Evolutionary conservation across 1,284 basidiomycete genomes (phyloP).

Genomic region (Neolentinus lepideus): DNA sequence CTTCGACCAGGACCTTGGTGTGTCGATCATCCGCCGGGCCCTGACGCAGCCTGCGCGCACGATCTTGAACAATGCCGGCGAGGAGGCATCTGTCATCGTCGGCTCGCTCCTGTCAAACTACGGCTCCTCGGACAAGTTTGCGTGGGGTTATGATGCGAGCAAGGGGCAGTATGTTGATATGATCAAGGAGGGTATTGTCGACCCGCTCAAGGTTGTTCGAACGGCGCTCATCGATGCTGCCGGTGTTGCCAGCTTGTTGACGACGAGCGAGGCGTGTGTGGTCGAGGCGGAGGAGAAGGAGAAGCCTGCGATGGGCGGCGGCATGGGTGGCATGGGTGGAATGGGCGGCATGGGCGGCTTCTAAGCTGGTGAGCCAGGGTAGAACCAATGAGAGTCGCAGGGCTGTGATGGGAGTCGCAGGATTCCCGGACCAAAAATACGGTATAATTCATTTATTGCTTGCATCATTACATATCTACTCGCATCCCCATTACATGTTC

Average conservation of each 20-base stretch:
- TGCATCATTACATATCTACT: background rate
- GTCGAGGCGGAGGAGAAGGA: slow-evolving; percentile 89
- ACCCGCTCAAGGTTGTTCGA: slow-evolving; percentile 89
- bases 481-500: background rate
- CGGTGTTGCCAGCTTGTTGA: slow-evolving; percentile 86
- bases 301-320: slow-evolving; percentile 51
- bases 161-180: slow-evolving; percentile 93
- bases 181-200: slow-evolving; percentile 91
- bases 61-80: slow-evolving; percentile 93
- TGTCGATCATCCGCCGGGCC: slow-evolving; percentile 88
- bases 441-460: background rate
- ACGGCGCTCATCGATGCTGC: slow-evolving; percentile 88
- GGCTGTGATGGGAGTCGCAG: background rate
- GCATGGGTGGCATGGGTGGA: slow-evolving; percentile 58
- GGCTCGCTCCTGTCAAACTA: slow-evolving; percentile 76
- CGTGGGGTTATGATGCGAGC: slow-evolving; percentile 88
- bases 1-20: slow-evolving; percentile 98
- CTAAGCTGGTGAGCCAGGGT: slow-evolving; percentile 14
- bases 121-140: slow-evolving; percentile 61
- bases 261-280: slow-evolving; percentile 89
- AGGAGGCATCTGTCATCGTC: slow-evolving; percentile 91
- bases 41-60: slow-evolving; percentile 81
- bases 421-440: background rate
- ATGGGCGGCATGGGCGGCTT: slow-evolving; percentile 25
- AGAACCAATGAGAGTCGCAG: no score